phyloP scores from a whole-genome alignment of 2,329 filamentous ascomycete species.

The Ophiognomonia clavigignenti-juglandacearum region DNA sequence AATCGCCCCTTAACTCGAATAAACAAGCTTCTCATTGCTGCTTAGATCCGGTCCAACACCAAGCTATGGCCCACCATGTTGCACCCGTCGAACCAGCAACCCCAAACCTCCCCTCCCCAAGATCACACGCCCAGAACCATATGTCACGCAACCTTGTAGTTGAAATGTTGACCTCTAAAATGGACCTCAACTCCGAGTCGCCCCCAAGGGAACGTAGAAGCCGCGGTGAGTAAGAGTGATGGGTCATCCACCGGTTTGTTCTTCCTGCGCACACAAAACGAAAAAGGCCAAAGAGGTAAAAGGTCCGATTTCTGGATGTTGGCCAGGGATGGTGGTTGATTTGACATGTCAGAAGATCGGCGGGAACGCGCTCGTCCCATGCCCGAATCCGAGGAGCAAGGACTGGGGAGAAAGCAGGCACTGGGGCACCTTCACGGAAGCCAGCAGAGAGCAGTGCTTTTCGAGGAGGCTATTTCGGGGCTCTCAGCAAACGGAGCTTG shows the following conservation, averaged over 20 bases:
- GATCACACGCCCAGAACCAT: too few species aligned
- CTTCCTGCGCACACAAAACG: constrained; percentile 83
- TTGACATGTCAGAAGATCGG: not conserved
- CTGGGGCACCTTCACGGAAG: constrained; percentile 16
- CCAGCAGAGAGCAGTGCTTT: constrained; percentile 17
- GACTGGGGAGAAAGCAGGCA: constrained; percentile 12
- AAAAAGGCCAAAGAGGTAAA: constrained; percentile 64
- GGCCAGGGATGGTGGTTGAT: constrained; percentile 51
- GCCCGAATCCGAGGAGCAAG: constrained; percentile 1
- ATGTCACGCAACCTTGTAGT: not conserved
- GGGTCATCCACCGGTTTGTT: constrained; percentile 44
- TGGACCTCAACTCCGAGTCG: constrained; percentile 66
- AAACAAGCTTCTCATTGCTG: too few species aligned
- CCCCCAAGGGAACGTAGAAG: constrained; percentile 39
- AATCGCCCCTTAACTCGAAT: too few species aligned
- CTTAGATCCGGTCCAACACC: too few species aligned
- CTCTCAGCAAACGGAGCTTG: constrained; percentile 21
- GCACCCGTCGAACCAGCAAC: too few species aligned
- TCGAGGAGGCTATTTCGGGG: too few species aligned
- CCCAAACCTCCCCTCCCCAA: too few species aligned
- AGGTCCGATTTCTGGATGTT: constrained; percentile 77
- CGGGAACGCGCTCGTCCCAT: not conserved
- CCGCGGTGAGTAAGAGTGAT: constrained; percentile 75
- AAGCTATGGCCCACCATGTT: too few species aligned
- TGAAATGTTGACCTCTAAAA: constrained; percentile 58